Evolutionary conservation across 306 rosid genomes (phyloP), one percentile per base, ranked within the genome.

Genomic region (Astragalus membranaceus): DNA sequence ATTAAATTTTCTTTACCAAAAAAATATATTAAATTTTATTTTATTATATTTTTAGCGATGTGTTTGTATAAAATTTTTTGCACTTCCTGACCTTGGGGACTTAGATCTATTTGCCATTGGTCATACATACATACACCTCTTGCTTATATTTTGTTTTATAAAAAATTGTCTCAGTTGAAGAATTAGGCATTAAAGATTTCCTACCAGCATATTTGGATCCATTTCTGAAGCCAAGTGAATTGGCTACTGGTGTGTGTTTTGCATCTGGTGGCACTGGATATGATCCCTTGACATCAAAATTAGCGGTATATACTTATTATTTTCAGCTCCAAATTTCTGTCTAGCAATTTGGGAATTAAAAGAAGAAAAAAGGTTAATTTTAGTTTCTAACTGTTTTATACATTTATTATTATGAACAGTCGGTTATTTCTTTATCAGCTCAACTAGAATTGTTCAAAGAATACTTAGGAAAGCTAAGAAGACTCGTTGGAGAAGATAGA

Each of bases 181-280:
- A 73, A 64, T 42, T 92, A 53, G 96, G 93, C 48, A 67, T 92
- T 50, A 85, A 85, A 79, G 69, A 79, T 64, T 36, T 72, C 17
- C 65, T 89, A 60, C 98, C 96, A 1, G 75, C 98, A 2, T 92
- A 92, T 37, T 29, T 37, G 51, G 78, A 85, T 58, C 81, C 85
- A 9, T 80, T 71, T 60, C 84, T 92, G 26, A 44, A 17, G 8
- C 81, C 76, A 0, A 9, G 73, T 50, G 96, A 92, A 7, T 70
- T 92, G 16, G 5, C 51, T 7, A 90, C 89, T 0, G 98, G 98
- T 9, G 96, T 89, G 2, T 59, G 73, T 71, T 92, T 92, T 35
- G 96, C 98, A 52, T 86, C 96, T 0, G 87, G 95, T 39, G 98
- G 91, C 10, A 32, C 96, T 0, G 96, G 98, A 62, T 90, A 33